Conservation (phyloP, 441 rosid genomes). For the Hura crepitans region DNA sequence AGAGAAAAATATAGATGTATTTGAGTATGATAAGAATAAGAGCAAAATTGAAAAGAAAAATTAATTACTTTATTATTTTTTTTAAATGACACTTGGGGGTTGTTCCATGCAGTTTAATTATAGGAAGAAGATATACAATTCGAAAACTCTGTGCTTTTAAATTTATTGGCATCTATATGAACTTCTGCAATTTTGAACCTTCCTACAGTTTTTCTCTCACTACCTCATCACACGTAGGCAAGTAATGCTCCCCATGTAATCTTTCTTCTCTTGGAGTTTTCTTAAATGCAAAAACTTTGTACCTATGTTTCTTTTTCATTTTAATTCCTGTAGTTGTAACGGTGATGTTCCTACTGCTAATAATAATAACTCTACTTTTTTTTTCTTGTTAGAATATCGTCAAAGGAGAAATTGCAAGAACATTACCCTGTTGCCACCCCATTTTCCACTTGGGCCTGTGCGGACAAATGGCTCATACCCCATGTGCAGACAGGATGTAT, state of each 20-base stretch:
- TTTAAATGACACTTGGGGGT: no score
- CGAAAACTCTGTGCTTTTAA: background rate
- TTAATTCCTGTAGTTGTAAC: background rate
- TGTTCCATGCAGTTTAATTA: no score
- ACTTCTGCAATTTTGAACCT: no score
- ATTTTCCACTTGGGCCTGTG: constrained; percentile 68
- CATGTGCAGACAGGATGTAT: constrained; percentile 54
- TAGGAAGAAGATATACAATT: no score
- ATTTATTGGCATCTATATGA: background rate
- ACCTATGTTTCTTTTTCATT: background rate
- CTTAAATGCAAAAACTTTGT: background rate
- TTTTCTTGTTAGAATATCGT: constrained; percentile 45
- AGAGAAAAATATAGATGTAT: no score
- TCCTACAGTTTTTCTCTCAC: constrained; percentile 24
- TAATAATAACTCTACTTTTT: background rate
- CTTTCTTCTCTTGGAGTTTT: background rate
- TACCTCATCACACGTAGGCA: no score
- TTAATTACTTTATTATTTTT: no score
- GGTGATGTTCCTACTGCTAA: background rate
- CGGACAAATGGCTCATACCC: constrained; percentile 82
- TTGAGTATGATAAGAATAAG: no score
- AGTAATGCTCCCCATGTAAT: background rate
- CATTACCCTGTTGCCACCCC: constrained; percentile 66
- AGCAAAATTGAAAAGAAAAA: no score
- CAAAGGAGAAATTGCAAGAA: constrained; percentile 61